Conservation (phyloP, 1,284 basidiomycete species). For the Omphalotus olearius region DNA sequence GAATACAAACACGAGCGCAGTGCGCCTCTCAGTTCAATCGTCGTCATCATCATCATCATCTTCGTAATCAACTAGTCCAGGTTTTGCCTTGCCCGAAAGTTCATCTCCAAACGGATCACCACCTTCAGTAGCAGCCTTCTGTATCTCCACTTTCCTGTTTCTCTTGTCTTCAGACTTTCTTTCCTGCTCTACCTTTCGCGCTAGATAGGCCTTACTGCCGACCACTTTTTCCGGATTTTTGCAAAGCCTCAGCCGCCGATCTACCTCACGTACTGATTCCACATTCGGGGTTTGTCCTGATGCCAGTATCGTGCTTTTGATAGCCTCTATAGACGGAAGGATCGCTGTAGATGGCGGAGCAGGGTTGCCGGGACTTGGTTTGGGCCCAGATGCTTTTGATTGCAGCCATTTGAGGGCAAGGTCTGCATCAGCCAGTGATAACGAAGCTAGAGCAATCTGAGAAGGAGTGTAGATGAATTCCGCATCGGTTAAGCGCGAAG, state of each 20-base stretch:
- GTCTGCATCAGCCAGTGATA: constrained; percentile 60
- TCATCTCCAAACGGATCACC: constrained; percentile 64
- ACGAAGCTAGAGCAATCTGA: constrained; percentile 88
- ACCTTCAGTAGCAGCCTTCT: constrained; percentile 44
- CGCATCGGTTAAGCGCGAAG: constrained; percentile 83
- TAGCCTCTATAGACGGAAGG: constrained; percentile 38
- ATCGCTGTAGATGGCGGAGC: constrained; percentile 12
- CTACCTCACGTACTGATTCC: constrained; percentile 83
- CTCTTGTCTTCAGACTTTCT: constrained; percentile 62
- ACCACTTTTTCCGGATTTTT: constrained; percentile 93
- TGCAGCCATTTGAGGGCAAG: constrained; percentile 63
- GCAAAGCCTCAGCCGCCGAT: constrained; percentile 79
- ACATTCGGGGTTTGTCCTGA: constrained; percentile 68
- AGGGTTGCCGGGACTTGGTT: constrained; percentile 5
- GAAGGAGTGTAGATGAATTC: constrained; percentile 92
- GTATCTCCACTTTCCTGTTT: constrained; percentile 56
- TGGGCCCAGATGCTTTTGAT: constrained; percentile 35
- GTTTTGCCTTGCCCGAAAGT: constrained; percentile 17
- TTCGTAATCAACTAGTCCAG: constrained; percentile 50
- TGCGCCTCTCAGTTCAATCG: background rate
- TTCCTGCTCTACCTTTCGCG: constrained; percentile 62
- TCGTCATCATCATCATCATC: constrained; percentile 46
- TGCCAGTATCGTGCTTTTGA: constrained; percentile 54
- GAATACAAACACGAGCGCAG: background rate
- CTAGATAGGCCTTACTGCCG: constrained; percentile 75